Evolutionary conservation across 768 basidiomycete species (phyloP).

Genomic region (Tephrocybe sp.): DNA sequence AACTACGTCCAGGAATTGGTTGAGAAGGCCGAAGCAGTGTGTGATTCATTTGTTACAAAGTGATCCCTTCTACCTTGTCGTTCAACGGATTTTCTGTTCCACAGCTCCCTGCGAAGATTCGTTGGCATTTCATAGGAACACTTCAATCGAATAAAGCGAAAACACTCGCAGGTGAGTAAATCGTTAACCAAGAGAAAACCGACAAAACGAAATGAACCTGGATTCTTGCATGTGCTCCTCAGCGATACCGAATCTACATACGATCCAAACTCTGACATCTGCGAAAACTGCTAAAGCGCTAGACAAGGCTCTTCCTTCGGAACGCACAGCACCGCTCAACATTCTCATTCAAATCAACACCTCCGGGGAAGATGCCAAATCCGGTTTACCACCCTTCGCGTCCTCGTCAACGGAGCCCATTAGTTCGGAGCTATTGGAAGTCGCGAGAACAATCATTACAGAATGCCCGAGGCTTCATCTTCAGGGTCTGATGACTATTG

Average conservation of each 20-base stretch:
- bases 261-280: constrained; percentile 84
- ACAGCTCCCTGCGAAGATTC: constrained; percentile 83
- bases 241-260: constrained; percentile 88
- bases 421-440: constrained; percentile 52
- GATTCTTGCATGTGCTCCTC: too few relatives aligned
- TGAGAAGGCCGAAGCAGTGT: constrained; percentile 75
- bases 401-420: constrained; percentile 25
- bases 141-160: constrained; percentile 95
- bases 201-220: too few relatives aligned
- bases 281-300: constrained; percentile 77
- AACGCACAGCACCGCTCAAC: constrained; percentile 63
- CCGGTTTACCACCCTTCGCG: constrained; percentile 69
- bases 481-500: constrained; percentile 96
- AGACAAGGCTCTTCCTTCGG: constrained; percentile 62
- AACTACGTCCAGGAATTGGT: constrained; percentile 95
- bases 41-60: constrained; percentile 12
- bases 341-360: constrained; percentile 94
- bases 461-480: constrained; percentile 75
- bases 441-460: constrained; percentile 69
- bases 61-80: constrained; percentile 3
- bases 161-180: constrained; percentile 76
- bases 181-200: too few relatives aligned
- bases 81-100: constrained; percentile 2
- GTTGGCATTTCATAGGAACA: constrained; percentile 97
- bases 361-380: constrained; percentile 88